These are phyloP conservation scores for Adansonia rubrostipa DNA, from an alignment of 441 rosid species.

Conservation along the genomic window DNA sequence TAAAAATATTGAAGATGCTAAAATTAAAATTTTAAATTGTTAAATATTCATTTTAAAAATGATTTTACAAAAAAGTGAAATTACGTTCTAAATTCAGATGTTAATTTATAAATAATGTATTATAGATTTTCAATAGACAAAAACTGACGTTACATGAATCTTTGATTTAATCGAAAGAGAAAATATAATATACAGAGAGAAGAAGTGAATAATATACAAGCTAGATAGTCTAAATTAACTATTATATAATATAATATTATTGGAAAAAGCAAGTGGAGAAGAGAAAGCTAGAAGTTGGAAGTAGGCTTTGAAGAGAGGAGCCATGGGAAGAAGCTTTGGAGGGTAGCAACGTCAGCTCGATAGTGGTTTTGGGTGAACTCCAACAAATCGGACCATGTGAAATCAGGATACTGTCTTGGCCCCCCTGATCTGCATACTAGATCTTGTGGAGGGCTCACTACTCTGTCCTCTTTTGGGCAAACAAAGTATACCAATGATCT, in stretches of 20 bases:
- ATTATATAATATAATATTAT: too few species aligned
- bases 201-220: not conserved
- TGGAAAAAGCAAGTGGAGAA: not conserved
- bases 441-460: conserved; percentile 62
- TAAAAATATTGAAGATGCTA: too few species aligned
- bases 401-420: conserved; percentile 57
- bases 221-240: too few species aligned
- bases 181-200: too few species aligned
- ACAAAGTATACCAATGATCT: conserved; percentile 67
- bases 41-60: too few species aligned
- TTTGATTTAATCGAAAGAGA: not conserved
- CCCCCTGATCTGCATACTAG: conserved; percentile 34
- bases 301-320: conserved; percentile 31
- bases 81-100: too few species aligned
- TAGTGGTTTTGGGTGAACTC: conserved; percentile 58
- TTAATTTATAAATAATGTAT: too few species aligned
- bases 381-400: conserved; percentile 58
- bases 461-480: conserved; percentile 62
- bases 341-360: conserved; percentile 49
- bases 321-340: conserved; percentile 50
- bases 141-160: too few species aligned
- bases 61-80: too few species aligned
- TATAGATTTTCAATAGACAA: too few species aligned
- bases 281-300: not conserved
- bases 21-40: too few species aligned